phyloP scores from a whole-genome alignment of 768 basidiomycete species.

The Tricholoma bakamatsutake region DNA sequence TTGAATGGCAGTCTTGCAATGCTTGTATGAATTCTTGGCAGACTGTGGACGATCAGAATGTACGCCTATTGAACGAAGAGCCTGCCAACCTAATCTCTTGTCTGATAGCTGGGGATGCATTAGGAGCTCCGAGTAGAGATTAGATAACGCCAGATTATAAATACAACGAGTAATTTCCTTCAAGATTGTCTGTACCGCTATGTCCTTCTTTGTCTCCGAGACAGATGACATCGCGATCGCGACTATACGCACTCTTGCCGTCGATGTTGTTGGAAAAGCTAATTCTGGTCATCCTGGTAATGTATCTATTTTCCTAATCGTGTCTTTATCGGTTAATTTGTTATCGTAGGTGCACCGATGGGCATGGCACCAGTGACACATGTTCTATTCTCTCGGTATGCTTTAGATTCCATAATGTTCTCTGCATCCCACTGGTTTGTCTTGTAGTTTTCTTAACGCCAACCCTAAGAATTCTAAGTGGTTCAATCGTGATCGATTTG shows the following conservation, averaged over 20 bases:
- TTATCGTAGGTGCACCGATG: constrained; percentile 77
- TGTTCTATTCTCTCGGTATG: constrained; percentile 70
- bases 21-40: constrained; percentile 78
- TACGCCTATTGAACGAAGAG: constrained; percentile 3
- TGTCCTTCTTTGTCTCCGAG: constrained; percentile 35
- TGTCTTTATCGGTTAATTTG: constrained; percentile 5
- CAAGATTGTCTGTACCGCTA: constrained; percentile 13
- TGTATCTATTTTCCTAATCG: constrained; percentile 10
- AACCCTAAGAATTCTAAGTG: constrained; percentile 88
- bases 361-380: constrained; percentile 86
- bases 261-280: constrained; percentile 75
- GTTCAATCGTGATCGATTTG: constrained; percentile 96
- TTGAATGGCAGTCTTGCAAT: constrained; percentile 63
- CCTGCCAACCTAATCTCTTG: constrained; percentile 45
- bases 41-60: constrained; percentile 29
- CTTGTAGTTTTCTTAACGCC: constrained; percentile 70
- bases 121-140: neutral
- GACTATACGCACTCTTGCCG: constrained; percentile 73
- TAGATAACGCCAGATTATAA: constrained; percentile 9
- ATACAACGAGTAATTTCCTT: neutral
- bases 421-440: neutral
- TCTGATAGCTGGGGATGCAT: constrained; percentile 76
- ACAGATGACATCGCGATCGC: constrained; percentile 57
- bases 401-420: neutral
- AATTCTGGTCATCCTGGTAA: constrained; percentile 92